Percentiles rank a stretch among this genome's conserved stretches.
Evolutionary conservation across 192 early-diverging fungal species (phyloP).

Genomic region (Diversispora eburnea): DNA sequence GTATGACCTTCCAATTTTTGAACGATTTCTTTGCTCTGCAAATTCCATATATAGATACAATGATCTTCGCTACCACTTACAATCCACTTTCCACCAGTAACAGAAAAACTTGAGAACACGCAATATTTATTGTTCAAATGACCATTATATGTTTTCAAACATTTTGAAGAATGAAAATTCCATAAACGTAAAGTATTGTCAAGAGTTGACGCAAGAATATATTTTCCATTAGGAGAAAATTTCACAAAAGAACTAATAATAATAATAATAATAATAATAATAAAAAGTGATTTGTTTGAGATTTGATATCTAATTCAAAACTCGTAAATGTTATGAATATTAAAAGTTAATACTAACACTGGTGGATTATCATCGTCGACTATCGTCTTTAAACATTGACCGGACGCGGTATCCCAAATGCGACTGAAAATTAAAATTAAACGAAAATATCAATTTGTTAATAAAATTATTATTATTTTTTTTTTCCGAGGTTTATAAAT

Average conservation of each 20-base stretch:
- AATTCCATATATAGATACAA: conserved; percentile 94
- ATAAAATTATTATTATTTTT: background rate
- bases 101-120: conserved; percentile 89
- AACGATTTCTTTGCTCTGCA: conserved; percentile 93
- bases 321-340: background rate
- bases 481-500: conserved; percentile 14
- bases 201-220: conserved; percentile 89
- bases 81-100: conserved; percentile 92
- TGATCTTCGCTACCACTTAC: conserved; percentile 95
- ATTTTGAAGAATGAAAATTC: conserved; percentile 92
- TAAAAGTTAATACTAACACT: conserved; percentile 60
- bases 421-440: conserved; percentile 54
- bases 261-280: conserved; percentile 30
- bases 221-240: conserved; percentile 99
- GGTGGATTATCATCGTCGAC: conserved; percentile 94
- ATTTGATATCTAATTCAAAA: too few species aligned
- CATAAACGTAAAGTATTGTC: conserved; percentile 94
- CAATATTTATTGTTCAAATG: conserved; percentile 92
- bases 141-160: conserved; percentile 91
- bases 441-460: background rate
- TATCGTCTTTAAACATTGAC: conserved; percentile 95
- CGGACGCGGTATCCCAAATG: conserved; percentile 98
- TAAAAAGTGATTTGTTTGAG: background rate
- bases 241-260: conserved; percentile 80
- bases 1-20: conserved; percentile 91